These are phyloP conservation scores for Eurotiales sp. DNA, from an alignment of 2,329 filamentous ascomycete genomes.

Conservation along the genomic window DNA sequence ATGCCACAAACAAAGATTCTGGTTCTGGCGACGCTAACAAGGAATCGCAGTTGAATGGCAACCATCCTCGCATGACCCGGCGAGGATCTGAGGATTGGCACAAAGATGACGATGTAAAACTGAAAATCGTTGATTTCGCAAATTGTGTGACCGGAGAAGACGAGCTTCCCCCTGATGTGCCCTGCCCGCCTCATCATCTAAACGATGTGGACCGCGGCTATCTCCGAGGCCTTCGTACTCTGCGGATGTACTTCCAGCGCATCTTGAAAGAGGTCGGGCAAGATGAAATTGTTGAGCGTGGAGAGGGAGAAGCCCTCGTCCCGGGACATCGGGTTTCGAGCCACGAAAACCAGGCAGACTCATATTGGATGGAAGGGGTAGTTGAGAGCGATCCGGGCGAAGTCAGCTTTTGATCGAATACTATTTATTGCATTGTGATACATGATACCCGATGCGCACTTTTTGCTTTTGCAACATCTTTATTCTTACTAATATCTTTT, in stretches of 20 bases:
- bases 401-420: conserved; percentile 36
- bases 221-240: conserved; percentile 72
- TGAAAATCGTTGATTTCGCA: conserved; percentile 98
- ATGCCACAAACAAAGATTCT: conserved; percentile 28
- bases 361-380: conserved; percentile 40
- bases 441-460: conserved; percentile 9
- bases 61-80: conserved; percentile 32
- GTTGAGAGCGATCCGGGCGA: conserved; percentile 42
- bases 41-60: conserved; percentile 14
- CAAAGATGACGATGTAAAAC: conserved; percentile 54
- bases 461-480: not conserved
- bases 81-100: conserved; percentile 33
- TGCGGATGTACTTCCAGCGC: conserved; percentile 78
- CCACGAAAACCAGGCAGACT: conserved; percentile 27
- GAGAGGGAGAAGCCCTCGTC: conserved; percentile 40
- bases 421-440: conserved; percentile 9
- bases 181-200: conserved; percentile 78
- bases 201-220: conserved; percentile 83
- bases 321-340: conserved; percentile 31
- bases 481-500: not conserved
- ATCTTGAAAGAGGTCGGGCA: conserved; percentile 73
- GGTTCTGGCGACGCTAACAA: conserved; percentile 21
- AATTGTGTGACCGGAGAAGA: conserved; percentile 94
- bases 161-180: conserved; percentile 50
- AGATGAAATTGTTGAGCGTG: conserved; percentile 42